Evolutionary conservation across 805 yeast species (phyloP).

Genomic region (Teunomyces kruisii): DNA sequence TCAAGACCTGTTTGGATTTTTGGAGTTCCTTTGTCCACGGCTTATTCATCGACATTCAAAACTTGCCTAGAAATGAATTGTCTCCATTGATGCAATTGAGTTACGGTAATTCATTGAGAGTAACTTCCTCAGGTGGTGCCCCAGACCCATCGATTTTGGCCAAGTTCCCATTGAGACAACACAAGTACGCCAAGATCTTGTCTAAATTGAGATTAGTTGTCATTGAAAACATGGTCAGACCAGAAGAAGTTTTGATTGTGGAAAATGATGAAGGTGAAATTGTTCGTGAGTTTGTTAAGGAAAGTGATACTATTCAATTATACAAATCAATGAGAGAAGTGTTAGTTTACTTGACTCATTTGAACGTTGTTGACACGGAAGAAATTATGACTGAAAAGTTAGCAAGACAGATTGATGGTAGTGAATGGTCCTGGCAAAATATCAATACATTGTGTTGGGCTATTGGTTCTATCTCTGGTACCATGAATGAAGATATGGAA

Average conservation of each 20-base stretch:
- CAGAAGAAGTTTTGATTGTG: slow-evolving; percentile 95
- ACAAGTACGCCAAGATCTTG: slow-evolving; percentile 73
- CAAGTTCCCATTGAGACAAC: slow-evolving; percentile 82
- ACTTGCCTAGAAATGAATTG: slow-evolving; percentile 67
- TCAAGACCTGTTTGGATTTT: slow-evolving; percentile 92
- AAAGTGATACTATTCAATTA: slow-evolving; percentile 92
- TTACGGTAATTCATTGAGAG: slow-evolving; percentile 39
- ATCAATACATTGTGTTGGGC: slow-evolving; percentile 99
- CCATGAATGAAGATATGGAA: slow-evolving; percentile 98
- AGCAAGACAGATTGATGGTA: slow-evolving; percentile 89
- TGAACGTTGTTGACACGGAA: slow-evolving; percentile 92
- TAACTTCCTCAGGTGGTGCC: slow-evolving; percentile 67
- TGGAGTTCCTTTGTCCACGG: slow-evolving; percentile 87
- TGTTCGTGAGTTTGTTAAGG: slow-evolving; percentile 95
- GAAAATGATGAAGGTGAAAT: slow-evolving; percentile 99
- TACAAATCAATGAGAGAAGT: slow-evolving; percentile 96
- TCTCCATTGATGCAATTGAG: slow-evolving; percentile 75
- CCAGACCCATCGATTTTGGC: slow-evolving; percentile 77
- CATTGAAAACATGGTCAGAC: slow-evolving; percentile 96
- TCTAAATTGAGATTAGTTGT: slow-evolving; percentile 87
- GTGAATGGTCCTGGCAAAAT: slow-evolving; percentile 99
- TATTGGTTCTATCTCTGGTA: slow-evolving; percentile 96
- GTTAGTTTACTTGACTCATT: slow-evolving; percentile 89
- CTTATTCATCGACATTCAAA: slow-evolving; percentile 82
- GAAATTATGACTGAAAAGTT: slow-evolving; percentile 89